A percentile compares a stretch with the other conserved stretches of the same genome.
Evolutionary conservation across 2,329 filamentous ascomycete genomes (phyloP).

Genomic region (Lecanosticta acicola): DNA sequence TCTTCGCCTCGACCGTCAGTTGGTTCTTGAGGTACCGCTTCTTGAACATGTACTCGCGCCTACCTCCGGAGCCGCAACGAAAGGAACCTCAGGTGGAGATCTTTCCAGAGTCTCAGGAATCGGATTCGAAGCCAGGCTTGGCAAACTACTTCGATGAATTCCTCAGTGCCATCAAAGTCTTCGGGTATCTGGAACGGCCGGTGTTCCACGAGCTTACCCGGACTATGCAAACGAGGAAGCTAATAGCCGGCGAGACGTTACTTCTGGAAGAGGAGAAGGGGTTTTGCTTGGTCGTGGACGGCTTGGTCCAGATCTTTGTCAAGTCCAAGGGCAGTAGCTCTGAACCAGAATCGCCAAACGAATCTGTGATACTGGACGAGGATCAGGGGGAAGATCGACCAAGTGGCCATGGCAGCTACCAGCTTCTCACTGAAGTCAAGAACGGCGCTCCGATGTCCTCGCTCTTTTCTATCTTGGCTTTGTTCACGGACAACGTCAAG

Average conservation of each 20-base stretch:
- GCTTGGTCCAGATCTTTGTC: conserved; percentile 94
- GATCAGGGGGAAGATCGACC: conserved; percentile 59
- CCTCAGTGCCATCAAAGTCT: conserved; percentile 96
- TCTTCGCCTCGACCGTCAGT: conserved; percentile 74
- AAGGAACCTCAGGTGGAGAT: conserved; percentile 94
- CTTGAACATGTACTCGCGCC: conserved; percentile 90
- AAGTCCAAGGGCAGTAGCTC: conserved; percentile 63
- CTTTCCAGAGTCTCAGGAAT: conserved; percentile 88
- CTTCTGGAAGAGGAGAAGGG: conserved; percentile 96
- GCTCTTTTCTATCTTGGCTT: conserved; percentile 89
- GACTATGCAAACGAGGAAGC: conserved; percentile 95
- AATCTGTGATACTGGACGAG: conserved; percentile 40
- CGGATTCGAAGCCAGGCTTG: conserved; percentile 80
- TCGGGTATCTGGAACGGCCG: conserved; percentile 90
- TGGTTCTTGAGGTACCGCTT: conserved; percentile 96
- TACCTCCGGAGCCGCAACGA: conserved; percentile 89
- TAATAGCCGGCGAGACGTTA: conserved; percentile 92
- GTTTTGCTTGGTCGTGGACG: conserved; percentile 95
- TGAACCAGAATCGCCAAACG: conserved; percentile 38
- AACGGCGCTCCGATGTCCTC: conserved; percentile 99
- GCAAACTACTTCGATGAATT: conserved; percentile 98
- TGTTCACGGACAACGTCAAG: conserved; percentile 93
- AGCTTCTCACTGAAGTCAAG: conserved; percentile 91
- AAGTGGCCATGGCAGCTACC: conserved; percentile 75
- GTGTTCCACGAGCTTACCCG: conserved; percentile 96